These are phyloP conservation scores for Phytophthora vignae DNA, from an alignment of 352 stramenopile species.

Conservation along the genomic window DNA sequence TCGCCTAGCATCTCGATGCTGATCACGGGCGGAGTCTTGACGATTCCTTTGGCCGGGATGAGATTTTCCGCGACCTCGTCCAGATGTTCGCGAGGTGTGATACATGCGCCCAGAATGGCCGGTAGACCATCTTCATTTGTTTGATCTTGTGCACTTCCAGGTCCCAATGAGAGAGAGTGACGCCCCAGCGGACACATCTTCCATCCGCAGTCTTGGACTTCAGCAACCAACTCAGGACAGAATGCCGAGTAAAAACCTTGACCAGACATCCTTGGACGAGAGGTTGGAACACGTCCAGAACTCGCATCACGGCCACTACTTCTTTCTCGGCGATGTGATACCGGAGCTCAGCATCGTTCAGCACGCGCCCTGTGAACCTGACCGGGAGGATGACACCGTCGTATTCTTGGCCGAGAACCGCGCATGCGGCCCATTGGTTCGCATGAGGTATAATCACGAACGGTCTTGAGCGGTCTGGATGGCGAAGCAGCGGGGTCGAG, in stretches of 20 bases:
- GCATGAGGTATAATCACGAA: slow-evolving; percentile 1
- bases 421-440: neutral
- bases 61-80: neutral
- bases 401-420: neutral
- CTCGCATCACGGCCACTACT: neutral
- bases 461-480: neutral
- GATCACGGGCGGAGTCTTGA: slow-evolving; percentile 7
- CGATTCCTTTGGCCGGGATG: neutral
- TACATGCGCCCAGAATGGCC: neutral
- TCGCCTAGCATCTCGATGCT: slow-evolving; percentile 4
- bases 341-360: neutral
- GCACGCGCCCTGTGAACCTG: neutral
- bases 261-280: neutral
- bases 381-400: slow-evolving; percentile 1
- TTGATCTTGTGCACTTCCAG: slow-evolving; percentile 4
- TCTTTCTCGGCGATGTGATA: slow-evolving; percentile 10
- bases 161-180: neutral
- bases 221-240: slow-evolving; percentile 4
- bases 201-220: slow-evolving; percentile 2
- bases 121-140: slow-evolving; percentile 4
- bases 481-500: neutral
- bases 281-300: neutral
- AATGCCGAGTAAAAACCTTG: slow-evolving; percentile 1
- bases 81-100: neutral
- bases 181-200: neutral